phyloP scores from a whole-genome alignment of 176 grass and related monocot genomes.

The sorghum (Sorghum bicolor) region Sorghum_bicolor_NCBIv3 NC_012876.2:59380501-59381000 shows the following conservation, averaged over 20 bases:
- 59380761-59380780: background rate
- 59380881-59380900: slow-evolving; percentile 67
- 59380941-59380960: slow-evolving; percentile 27
- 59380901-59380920: slow-evolving; percentile 62
- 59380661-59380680: background rate
- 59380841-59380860: background rate
- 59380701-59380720: slow-evolving; percentile 6
- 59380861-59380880: slow-evolving; percentile 32
- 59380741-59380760: background rate
- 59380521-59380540: background rate
- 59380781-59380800: background rate
- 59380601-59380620: background rate
- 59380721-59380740: slow-evolving; percentile 3
- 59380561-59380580: background rate
- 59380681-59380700: background rate
- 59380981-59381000: too few species aligned
- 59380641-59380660: background rate
- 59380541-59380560: background rate
- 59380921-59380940: slow-evolving; percentile 94
- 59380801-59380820: slow-evolving; percentile 32
- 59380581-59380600: background rate
- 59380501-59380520: background rate
- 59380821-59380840: slow-evolving; percentile 19
- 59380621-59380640: background rate
- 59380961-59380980: background rate